Percentiles rank a stretch among this genome's conserved stretches.
Conservation (phyloP, 1,284 basidiomycete genomes). For the Papiliotrema fonsecae region DNA sequence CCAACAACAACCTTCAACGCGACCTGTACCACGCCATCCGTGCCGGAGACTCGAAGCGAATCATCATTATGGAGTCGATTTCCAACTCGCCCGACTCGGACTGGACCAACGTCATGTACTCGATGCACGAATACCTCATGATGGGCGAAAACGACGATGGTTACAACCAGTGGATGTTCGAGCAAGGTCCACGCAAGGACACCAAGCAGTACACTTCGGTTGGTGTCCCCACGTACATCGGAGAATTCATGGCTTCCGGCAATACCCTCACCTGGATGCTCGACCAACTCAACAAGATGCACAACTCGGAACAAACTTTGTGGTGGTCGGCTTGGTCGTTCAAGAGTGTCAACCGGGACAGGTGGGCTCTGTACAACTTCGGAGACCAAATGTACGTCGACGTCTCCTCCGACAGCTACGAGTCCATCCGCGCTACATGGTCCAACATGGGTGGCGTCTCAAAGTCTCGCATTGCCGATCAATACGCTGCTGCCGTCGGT, state of each 20-base stretch:
- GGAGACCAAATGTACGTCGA: slow-evolving; percentile 17
- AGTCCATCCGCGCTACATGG: slow-evolving; percentile 24
- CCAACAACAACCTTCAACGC: slow-evolving; percentile 30
- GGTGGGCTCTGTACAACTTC: slow-evolving; percentile 36
- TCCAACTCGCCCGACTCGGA: slow-evolving; percentile 26
- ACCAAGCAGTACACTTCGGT: background rate
- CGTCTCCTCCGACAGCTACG: slow-evolving; percentile 26
- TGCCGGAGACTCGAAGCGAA: slow-evolving; percentile 27
- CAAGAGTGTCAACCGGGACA: slow-evolving; percentile 23
- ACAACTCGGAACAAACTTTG: slow-evolving; percentile 1
- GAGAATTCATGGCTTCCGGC: slow-evolving; percentile 35
- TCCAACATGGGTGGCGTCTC: slow-evolving; percentile 23
- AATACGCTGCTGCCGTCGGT: slow-evolving; percentile 15
- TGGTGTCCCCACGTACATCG: slow-evolving; percentile 25
- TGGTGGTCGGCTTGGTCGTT: slow-evolving; percentile 32
- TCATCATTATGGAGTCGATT: slow-evolving; percentile 36
- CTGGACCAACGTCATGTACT: slow-evolving; percentile 40
- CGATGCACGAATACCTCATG: slow-evolving; percentile 35
- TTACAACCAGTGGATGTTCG: slow-evolving; percentile 8
- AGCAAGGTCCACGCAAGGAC: background rate
- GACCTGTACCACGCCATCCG: slow-evolving; percentile 35
- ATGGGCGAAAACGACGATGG: slow-evolving; percentile 14
- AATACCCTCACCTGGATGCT: slow-evolving; percentile 29
- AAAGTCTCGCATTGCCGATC: slow-evolving; percentile 14
- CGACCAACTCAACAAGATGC: slow-evolving; percentile 21